Base-by-base conservation (phyloP, 2,329 filamentous ascomycete species). In the Fusarium euwallaceae region DNA sequence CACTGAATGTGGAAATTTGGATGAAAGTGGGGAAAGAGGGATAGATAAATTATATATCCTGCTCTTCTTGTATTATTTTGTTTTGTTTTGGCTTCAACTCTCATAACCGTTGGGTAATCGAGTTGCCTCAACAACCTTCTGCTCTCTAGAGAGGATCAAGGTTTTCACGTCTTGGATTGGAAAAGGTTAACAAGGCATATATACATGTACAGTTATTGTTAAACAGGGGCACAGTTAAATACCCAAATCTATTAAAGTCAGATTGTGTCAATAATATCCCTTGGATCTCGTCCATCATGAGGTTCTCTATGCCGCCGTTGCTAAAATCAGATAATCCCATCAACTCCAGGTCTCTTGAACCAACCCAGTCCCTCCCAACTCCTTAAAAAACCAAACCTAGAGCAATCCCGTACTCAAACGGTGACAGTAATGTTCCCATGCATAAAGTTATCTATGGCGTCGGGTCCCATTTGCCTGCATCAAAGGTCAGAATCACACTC, bases 371-470 rank as follows among this genome's bases (percentile, higher is more conserved):
- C 48, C 48, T 8, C 17, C 27, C 10, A 55, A 55, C 48, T 32
- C 48, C 48, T 32, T 32, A 29, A 32, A 32, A 32, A 11, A 32
- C 11, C 17, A 29, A 24, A 16, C 12, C 14, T 10, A 39, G 4
- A n/a, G 1, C 36, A 37, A 41, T 4, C 20, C 5, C 56, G 12
- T 41, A 11, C 6, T 61, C 39, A 39, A 29, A 75, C 65, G 9
- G 77, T 67, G 37, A 76, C 75, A 11, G 59, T 56, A 20, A 72
- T 61, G 10, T 80, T 78, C 3, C 81, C 82, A 20, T 78, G 70
- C 80, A 83, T 79, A 34, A 84, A 84, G 55, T 84, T 81, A 14
- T 83, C 82, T 67, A 83, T 78, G 14, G 76, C 76, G 48, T 84
- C 82, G 10, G 79, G 75, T 0, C 83, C 83, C 39, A 81, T 78